These are phyloP conservation scores for Fusarium acutatum DNA, from an alignment of 2,329 filamentous ascomycete species.

Conservation along the genomic window DNA sequence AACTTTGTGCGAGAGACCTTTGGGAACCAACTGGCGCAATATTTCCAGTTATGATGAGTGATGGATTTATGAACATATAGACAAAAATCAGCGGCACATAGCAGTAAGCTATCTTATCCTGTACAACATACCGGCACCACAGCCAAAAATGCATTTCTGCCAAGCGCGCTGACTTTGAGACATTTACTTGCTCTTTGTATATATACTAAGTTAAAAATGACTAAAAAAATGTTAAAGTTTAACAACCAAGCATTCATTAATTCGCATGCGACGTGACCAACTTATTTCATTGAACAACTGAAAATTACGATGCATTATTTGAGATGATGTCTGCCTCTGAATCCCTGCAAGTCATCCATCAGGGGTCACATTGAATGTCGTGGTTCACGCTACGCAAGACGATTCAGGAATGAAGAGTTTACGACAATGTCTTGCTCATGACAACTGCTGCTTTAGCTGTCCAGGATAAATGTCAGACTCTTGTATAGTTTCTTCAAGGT, in stretches of 20 bases:
- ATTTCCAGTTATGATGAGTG: slow-evolving; percentile 31
- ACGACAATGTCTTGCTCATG: background rate
- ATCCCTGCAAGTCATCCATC: background rate
- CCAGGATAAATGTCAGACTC: background rate
- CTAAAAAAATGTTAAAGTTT: background rate
- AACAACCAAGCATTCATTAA: background rate
- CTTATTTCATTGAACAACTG: background rate
- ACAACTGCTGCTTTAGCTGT: background rate
- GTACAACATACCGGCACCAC: slow-evolving; percentile 25
- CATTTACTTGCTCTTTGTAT: slow-evolving; percentile 6
- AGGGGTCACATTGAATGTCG: background rate
- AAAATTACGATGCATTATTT: background rate
- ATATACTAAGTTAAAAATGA: slow-evolving; percentile 1
- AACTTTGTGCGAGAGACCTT: background rate
- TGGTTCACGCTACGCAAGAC: background rate
- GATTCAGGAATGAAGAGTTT: background rate
- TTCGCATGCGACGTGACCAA: background rate
- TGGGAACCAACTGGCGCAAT: slow-evolving; percentile 19
- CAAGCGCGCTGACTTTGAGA: slow-evolving; percentile 11
- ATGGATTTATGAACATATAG: slow-evolving; percentile 37
- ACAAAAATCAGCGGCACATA: slow-evolving; percentile 30
- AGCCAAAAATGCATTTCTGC: slow-evolving; percentile 12
- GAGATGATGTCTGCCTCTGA: background rate
- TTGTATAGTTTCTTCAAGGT: background rate
- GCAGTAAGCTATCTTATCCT: slow-evolving; percentile 28